Evolutionary conservation across 164 flowering plant species (phyloP), one percentile per base, ranked within the genome.

Genomic region (Platanus orientalis): DNA sequence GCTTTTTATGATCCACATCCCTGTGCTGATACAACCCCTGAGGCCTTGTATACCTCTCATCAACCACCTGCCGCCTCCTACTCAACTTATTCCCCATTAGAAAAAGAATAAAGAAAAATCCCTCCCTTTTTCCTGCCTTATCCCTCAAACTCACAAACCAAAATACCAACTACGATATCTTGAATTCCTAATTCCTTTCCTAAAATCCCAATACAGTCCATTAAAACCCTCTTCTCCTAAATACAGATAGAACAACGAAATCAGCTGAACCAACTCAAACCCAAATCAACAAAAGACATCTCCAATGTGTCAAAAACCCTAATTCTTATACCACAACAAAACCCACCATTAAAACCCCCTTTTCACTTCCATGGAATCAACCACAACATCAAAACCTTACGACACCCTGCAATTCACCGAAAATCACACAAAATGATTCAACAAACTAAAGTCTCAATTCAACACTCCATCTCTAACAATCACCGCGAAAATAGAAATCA

Each of bases 1-100:
- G 83, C 81, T 85, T 88, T 78, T 88, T 85, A 45, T 80, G 82
- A 73, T 88, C 94, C 47, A 88, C 87, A 76, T 88, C 87, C 68
- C 73, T 85, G 67, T 81, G 83, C 66, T 79, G 83, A 64, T 85
- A 88, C 70, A 88, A 66, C 56, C 89, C 90, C 54, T 88, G 94
- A 7, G 94, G 94, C 72, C 75, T 78, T 4, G 90, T 88, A 62
- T 79, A 85, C 74, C 76, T 88, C 71, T 88, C 94, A 57, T 88
- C 94, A 67, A 83, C 89, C 66, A 78, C 86, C 57, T 85, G 89
- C 62, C 84, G 49, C 49, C 49, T 45, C 49, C 49, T 45, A 16
- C 19, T 5, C 49, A 45, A 45, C 49, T 45, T 45, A 45, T 45
- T 45, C 49, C 49, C 49, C 49, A 45, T 45, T 19, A 16, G 16